phyloP scores from a whole-genome alignment of 1,284 basidiomycete species.

The Pterula multifida region DNA sequence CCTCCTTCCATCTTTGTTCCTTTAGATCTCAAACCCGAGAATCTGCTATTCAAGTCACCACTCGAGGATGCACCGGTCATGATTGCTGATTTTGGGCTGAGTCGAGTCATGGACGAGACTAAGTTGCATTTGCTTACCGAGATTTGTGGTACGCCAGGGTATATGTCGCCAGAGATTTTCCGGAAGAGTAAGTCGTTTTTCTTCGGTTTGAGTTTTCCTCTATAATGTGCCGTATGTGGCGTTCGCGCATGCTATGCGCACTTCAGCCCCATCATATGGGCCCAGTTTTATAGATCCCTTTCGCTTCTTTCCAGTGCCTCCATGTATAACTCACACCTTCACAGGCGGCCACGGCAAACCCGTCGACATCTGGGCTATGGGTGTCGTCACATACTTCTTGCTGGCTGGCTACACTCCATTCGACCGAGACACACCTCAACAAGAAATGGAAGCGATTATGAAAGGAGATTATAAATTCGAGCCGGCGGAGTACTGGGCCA shows the following conservation, averaged over 20 bases:
- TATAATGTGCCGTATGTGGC: background rate
- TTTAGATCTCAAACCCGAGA: slow-evolving; percentile 92
- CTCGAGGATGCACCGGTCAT: slow-evolving; percentile 91
- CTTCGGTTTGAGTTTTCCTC: background rate
- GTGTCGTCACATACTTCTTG: slow-evolving; percentile 92
- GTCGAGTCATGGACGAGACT: slow-evolving; percentile 83
- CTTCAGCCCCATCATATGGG: too few relatives aligned
- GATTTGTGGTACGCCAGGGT: slow-evolving; percentile 91
- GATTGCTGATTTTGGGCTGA: slow-evolving; percentile 95
- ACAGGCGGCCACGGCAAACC: slow-evolving; percentile 88
- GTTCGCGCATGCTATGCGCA: background rate
- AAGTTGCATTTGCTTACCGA: slow-evolving; percentile 86
- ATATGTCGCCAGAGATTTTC: slow-evolving; percentile 99
- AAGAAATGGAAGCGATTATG: slow-evolving; percentile 90
- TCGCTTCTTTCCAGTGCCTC: background rate
- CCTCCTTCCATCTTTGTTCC: background rate
- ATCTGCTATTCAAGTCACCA: slow-evolving; percentile 85
- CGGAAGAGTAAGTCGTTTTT: slow-evolving; percentile 78
- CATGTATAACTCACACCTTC: slow-evolving; percentile 8
- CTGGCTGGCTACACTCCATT: slow-evolving; percentile 93
- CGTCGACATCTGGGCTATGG: slow-evolving; percentile 96
- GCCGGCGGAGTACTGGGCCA: slow-evolving; percentile 81
- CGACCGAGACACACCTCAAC: slow-evolving; percentile 79
- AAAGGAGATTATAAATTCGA: slow-evolving; percentile 88
- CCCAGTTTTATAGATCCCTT: too few relatives aligned